These are phyloP conservation scores for Eucalyptus shirleyi DNA, from an alignment of 345 rosid genomes.

Conservation along the genomic window DNA sequence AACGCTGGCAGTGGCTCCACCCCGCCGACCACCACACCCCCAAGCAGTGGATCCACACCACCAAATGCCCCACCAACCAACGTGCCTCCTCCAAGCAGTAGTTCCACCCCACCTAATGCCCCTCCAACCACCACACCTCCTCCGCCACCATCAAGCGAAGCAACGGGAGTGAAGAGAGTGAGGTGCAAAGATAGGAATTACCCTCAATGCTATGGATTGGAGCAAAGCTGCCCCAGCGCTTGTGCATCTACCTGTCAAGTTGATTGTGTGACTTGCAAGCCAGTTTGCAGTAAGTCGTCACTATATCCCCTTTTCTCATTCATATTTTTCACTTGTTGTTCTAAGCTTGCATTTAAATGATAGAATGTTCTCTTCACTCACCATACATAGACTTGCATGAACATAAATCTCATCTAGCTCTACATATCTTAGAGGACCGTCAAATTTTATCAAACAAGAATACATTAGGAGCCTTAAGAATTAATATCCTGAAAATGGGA, in stretches of 20 bases:
- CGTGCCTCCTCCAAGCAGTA: neutral
- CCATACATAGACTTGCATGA: neutral
- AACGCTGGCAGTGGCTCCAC: neutral
- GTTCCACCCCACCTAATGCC: neutral
- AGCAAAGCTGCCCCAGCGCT: conserved; percentile 23
- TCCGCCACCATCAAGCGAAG: conserved; percentile 6
- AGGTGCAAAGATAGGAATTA: conserved; percentile 22
- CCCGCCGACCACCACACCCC: neutral
- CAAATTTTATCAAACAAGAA: neutral
- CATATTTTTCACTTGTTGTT: neutral
- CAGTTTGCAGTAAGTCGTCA: conserved; percentile 34
- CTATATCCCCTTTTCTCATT: neutral
- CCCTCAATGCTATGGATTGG: conserved; percentile 25
- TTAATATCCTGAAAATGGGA: neutral
- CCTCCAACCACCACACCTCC: neutral
- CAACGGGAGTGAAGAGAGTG: conserved; percentile 8
- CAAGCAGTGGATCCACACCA: neutral
- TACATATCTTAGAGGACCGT: neutral
- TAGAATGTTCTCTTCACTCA: neutral
- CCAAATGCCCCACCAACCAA: neutral
- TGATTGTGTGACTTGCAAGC: conserved; percentile 53
- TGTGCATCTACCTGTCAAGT: conserved; percentile 45
- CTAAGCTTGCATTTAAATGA: neutral
- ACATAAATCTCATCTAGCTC: neutral
- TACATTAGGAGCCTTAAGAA: neutral